Conservation (phyloP, 1,139 yeast genomes). For the Nakaseomyces uthaithaninus region DNA sequence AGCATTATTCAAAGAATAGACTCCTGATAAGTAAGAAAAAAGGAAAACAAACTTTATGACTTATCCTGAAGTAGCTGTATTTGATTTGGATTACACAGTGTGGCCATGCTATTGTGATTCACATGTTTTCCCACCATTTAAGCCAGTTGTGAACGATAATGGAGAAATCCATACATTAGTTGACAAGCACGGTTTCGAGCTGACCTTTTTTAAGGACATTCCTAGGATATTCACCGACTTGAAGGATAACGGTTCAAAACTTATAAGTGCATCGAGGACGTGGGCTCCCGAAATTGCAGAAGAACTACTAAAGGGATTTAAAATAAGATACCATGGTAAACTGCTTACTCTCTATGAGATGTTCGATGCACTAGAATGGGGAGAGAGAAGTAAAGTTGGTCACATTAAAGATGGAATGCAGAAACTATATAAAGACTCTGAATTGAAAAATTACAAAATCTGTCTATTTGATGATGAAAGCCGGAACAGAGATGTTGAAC, state of each 20-base stretch:
- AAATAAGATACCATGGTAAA: slow-evolving; percentile 34
- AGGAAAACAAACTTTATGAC: slow-evolving; percentile 7
- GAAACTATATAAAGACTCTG: slow-evolving; percentile 37
- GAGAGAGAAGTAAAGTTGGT: slow-evolving; percentile 46
- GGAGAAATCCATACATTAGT: slow-evolving; percentile 30
- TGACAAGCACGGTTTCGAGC: slow-evolving; percentile 41
- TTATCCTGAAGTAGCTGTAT: slow-evolving; percentile 53
- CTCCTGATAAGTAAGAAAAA: no score
- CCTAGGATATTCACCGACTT: slow-evolving; percentile 44
- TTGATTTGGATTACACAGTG: slow-evolving; percentile 55
- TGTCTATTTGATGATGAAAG: slow-evolving; percentile 52
- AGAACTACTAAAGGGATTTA: slow-evolving; percentile 39
- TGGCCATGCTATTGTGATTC: slow-evolving; percentile 54
- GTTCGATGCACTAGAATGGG: slow-evolving; percentile 52
- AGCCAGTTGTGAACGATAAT: slow-evolving; percentile 20
- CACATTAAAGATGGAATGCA: slow-evolving; percentile 40
- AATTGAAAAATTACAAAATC: slow-evolving; percentile 34
- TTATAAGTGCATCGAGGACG: slow-evolving; percentile 55
- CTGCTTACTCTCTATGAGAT: slow-evolving; percentile 21
- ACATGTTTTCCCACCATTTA: slow-evolving; percentile 43
- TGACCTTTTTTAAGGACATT: slow-evolving; percentile 46
- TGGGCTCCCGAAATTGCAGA: slow-evolving; percentile 51
- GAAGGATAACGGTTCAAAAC: slow-evolving; percentile 36
- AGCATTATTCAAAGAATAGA: no score
- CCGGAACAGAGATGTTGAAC: slow-evolving; percentile 49